Evolutionary conservation across 768 basidiomycete genomes (phyloP).

Genomic region (Kwoniella dendrophila): DNA sequence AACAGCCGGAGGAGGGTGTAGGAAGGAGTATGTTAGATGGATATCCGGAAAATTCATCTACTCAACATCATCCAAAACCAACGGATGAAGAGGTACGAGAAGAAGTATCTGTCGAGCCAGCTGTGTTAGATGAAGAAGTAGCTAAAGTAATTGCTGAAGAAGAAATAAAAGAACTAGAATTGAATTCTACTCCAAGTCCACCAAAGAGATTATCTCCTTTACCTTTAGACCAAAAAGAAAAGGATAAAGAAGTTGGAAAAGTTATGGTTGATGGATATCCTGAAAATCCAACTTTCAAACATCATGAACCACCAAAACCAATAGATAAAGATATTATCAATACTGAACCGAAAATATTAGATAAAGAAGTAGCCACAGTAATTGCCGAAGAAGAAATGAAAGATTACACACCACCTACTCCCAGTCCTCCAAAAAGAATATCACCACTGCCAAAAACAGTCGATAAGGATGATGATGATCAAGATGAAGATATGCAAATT

Average conservation of each 20-base stretch:
- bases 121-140: constrained; percentile 27
- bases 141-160: constrained; percentile 35
- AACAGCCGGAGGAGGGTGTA: background rate
- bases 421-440: constrained; percentile 12
- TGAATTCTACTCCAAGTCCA: constrained; percentile 21
- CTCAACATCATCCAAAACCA: constrained; percentile 8
- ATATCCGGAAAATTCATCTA: constrained; percentile 13
- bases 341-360: constrained; percentile 13
- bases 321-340: background rate
- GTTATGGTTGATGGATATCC: constrained; percentile 23
- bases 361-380: constrained; percentile 24
- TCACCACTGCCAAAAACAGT: constrained; percentile 18
- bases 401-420: constrained; percentile 11
- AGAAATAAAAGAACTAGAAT: constrained; percentile 27
- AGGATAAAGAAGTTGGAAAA: constrained; percentile 7
- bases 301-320: constrained; percentile 9
- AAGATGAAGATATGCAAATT: constrained; percentile 20
- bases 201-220: constrained; percentile 32
- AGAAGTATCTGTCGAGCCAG: constrained; percentile 4
- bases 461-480: background rate
- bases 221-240: background rate
- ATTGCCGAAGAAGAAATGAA: constrained; percentile 24
- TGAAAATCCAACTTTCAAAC: background rate
- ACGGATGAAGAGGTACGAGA: constrained; percentile 8
- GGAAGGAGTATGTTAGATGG: constrained; percentile 18